phyloP scores from a whole-genome alignment of 306 rosid species.

The Trifolium repens region DNA sequence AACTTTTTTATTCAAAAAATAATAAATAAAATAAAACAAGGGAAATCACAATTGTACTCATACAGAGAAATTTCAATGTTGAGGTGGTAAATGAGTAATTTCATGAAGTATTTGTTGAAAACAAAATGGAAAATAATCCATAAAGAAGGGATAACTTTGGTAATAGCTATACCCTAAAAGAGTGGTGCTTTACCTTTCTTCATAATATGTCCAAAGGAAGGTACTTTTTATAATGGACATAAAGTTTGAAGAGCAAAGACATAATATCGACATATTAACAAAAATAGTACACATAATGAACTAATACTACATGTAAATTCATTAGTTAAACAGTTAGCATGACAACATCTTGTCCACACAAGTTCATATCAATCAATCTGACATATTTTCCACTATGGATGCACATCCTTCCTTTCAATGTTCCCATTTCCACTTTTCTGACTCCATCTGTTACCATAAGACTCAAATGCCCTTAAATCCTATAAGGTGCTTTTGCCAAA shows the following conservation, averaged over 20 bases:
- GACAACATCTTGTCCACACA: constrained; percentile 67
- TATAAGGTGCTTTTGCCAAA: background rate
- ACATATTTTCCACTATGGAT: constrained; percentile 43
- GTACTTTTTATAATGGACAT: constrained; percentile 27
- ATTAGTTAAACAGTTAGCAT: constrained; percentile 36
- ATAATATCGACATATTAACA: constrained; percentile 59
- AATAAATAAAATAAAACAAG: background rate
- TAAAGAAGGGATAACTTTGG: background rate
- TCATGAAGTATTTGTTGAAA: background rate
- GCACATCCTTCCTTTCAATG: constrained; percentile 17
- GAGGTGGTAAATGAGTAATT: background rate
- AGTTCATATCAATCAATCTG: background rate
- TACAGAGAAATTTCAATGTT: background rate
- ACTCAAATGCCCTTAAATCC: constrained; percentile 25
- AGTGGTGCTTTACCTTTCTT: constrained; percentile 17
- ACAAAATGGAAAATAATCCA: background rate
- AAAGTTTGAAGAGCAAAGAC: constrained; percentile 38
- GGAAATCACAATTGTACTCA: background rate
- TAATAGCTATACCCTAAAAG: constrained; percentile 5
- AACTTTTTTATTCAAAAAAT: background rate
- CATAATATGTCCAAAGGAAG: constrained; percentile 15
- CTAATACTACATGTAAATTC: constrained; percentile 10
- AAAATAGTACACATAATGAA: background rate
- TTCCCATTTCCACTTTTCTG: constrained; percentile 26
- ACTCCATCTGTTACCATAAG: background rate